Conservation (phyloP, 2,329 filamentous ascomycete species). For the Fusarium dimerum region DNA sequence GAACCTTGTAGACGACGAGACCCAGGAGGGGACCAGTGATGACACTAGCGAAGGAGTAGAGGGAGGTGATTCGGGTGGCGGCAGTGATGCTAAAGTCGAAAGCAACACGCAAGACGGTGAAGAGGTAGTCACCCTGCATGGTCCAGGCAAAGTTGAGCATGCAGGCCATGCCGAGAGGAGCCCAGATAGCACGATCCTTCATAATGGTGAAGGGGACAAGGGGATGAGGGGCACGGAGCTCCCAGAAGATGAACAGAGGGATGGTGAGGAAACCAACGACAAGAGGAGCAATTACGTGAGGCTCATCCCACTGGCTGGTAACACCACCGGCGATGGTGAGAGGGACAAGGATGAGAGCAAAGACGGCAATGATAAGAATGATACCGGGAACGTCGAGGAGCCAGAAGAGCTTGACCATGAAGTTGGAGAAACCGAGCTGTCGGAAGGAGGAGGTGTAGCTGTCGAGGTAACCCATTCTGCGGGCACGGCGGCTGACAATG, state of each 20-base stretch:
- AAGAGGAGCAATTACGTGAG: conserved; percentile 45
- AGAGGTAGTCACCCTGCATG: conserved; percentile 65
- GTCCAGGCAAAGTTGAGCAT: conserved; percentile 61
- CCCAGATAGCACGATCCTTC: conserved; percentile 66
- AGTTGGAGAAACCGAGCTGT: conserved; percentile 32
- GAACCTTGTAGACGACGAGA: conserved; percentile 56
- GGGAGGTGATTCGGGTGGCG: conserved; percentile 59
- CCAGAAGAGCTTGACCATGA: conserved; percentile 47
- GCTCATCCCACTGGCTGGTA: conserved; percentile 37
- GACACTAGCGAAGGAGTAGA: conserved; percentile 61
- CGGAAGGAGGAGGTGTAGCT: conserved; percentile 37
- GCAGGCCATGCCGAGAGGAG: conserved; percentile 58
- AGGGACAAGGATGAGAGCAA: conserved; percentile 47
- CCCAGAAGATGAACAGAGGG: conserved; percentile 53
- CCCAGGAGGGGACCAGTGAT: conserved; percentile 59
- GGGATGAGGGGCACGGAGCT: conserved; percentile 50
- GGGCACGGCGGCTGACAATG: conserved; percentile 53
- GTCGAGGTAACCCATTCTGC: conserved; percentile 48
- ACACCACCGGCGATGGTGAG: conserved; percentile 48
- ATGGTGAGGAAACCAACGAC: conserved; percentile 48
- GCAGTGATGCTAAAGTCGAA: conserved; percentile 59
- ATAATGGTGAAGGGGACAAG: conserved; percentile 62
- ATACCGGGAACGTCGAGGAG: conserved; percentile 47
- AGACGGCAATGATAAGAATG: conserved; percentile 47
- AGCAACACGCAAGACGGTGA: conserved; percentile 60